These are phyloP conservation scores for Lichenothelia convexa DNA, from an alignment of 495 filamentous ascomycete genomes.

Conservation along the genomic window DNA sequence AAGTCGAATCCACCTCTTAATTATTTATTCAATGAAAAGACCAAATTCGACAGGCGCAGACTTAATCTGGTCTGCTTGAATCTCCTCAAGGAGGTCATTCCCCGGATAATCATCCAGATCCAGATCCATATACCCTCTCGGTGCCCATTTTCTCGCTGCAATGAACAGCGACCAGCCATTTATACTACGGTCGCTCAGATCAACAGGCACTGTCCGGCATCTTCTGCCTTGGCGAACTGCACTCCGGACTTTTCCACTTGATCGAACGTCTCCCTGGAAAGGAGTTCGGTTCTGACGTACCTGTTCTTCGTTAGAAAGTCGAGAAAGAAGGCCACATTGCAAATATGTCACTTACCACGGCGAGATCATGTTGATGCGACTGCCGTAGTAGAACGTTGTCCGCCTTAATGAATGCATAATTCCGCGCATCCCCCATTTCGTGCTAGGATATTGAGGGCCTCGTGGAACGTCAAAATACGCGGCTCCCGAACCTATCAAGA, in stretches of 20 bases:
- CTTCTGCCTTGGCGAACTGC: background rate
- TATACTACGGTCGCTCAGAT: background rate
- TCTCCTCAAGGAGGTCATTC: background rate
- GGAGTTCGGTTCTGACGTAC: background rate
- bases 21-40: too few relatives aligned
- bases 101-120: background rate
- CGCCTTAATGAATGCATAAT: slow-evolving; percentile 14
- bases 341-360: background rate
- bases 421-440: slow-evolving; percentile 21
- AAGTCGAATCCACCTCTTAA: too few relatives aligned
- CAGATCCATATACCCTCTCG: background rate
- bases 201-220: background rate
- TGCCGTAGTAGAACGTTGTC: background rate
- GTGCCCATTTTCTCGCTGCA: background rate
- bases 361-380: background rate
- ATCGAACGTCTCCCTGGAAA: background rate
- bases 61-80: background rate
- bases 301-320: background rate
- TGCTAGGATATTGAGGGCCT: slow-evolving; percentile 21
- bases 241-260: background rate
- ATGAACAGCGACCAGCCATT: background rate
- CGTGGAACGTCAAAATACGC: slow-evolving; percentile 6
- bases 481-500: slow-evolving; percentile 13
- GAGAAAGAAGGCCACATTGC: too few relatives aligned
- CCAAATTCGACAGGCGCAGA: background rate